Percentiles rank a stretch among this genome's conserved stretches.
phyloP scores from a whole-genome alignment of 805 yeast genomes.

The Jamesozyma hellenica region DNA sequence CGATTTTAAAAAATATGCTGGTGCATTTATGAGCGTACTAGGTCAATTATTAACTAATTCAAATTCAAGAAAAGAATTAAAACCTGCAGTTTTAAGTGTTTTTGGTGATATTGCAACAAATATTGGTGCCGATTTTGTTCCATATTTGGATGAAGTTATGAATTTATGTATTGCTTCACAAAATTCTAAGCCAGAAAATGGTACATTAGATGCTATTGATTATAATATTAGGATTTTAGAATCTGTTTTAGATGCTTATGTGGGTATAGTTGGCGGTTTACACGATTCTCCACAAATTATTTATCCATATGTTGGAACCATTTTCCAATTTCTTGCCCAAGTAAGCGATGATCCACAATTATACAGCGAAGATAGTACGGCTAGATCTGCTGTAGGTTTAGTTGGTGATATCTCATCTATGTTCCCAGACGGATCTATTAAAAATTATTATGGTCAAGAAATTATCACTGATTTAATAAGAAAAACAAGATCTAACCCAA shows the following conservation, averaged over 20 bases:
- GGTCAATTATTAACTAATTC: slow-evolving; percentile 61
- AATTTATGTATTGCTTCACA: slow-evolving; percentile 62
- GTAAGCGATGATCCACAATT: slow-evolving; percentile 53
- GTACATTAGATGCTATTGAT: slow-evolving; percentile 65
- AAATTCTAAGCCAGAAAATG: slow-evolving; percentile 51
- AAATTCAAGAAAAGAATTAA: slow-evolving; percentile 65
- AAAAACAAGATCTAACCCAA: slow-evolving; percentile 53
- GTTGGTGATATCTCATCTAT: slow-evolving; percentile 88
- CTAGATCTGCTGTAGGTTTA: slow-evolving; percentile 80
- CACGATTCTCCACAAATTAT: slow-evolving; percentile 57
- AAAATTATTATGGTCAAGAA: slow-evolving; percentile 51
- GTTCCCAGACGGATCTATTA: slow-evolving; percentile 69
- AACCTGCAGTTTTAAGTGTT: slow-evolving; percentile 82
- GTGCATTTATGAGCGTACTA: slow-evolving; percentile 72
- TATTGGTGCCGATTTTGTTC: slow-evolving; percentile 66
- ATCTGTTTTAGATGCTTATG: slow-evolving; percentile 90
- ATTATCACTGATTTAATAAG: slow-evolving; percentile 78
- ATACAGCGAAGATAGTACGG: slow-evolving; percentile 54
- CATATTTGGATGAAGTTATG: slow-evolving; percentile 73
- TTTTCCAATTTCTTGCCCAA: slow-evolving; percentile 57
- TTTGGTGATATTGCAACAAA: slow-evolving; percentile 94
- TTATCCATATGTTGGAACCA: slow-evolving; percentile 53
- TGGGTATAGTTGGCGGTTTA: slow-evolving; percentile 90
- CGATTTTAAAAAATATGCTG: slow-evolving; percentile 61
- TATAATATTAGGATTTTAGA: slow-evolving; percentile 65